phyloP scores from a whole-genome alignment of 495 filamentous ascomycete species.

The Penicillium daleae region DNA sequence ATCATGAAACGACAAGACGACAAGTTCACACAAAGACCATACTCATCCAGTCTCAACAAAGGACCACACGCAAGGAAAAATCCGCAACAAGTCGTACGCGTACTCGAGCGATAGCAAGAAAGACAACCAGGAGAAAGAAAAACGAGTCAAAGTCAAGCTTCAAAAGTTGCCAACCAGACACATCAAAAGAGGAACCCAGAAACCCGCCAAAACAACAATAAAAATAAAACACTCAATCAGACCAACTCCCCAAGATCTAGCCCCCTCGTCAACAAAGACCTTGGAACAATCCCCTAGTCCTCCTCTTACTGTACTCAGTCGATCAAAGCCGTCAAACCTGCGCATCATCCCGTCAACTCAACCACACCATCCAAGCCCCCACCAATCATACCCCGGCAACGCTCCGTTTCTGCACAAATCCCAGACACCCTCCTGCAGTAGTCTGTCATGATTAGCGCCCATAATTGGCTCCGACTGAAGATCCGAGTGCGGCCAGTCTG shows the following conservation, averaged over 20 bases:
- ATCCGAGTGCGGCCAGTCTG: conserved; percentile 20
- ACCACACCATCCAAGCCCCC: conserved; percentile 2
- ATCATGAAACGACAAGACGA: conserved; percentile 23
- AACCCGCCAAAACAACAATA: neutral
- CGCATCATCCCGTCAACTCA: neutral
- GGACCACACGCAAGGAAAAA: conserved; percentile 12
- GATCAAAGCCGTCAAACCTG: neutral
- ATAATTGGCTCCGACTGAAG: conserved; percentile 15
- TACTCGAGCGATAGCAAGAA: conserved; percentile 6
- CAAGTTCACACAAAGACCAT: conserved; percentile 5
- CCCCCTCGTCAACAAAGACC: neutral
- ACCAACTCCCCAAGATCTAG: neutral
- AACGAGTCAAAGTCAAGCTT: neutral
- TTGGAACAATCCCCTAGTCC: neutral
- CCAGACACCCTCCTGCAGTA: conserved; percentile 21
- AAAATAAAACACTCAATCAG: neutral
- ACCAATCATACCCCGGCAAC: no score
- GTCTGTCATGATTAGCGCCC: conserved; percentile 6
- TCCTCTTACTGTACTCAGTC: no score
- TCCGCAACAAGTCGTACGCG: neutral
- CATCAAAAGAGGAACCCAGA: conserved; percentile 6
- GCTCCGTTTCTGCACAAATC: conserved; percentile 20
- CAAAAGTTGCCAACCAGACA: neutral
- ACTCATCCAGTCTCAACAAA: neutral
- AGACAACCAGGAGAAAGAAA: conserved; percentile 5